phyloP scores from a whole-genome alignment of 2,329 filamentous ascomycete genomes.

The Aureobasidium sp. region DNA sequence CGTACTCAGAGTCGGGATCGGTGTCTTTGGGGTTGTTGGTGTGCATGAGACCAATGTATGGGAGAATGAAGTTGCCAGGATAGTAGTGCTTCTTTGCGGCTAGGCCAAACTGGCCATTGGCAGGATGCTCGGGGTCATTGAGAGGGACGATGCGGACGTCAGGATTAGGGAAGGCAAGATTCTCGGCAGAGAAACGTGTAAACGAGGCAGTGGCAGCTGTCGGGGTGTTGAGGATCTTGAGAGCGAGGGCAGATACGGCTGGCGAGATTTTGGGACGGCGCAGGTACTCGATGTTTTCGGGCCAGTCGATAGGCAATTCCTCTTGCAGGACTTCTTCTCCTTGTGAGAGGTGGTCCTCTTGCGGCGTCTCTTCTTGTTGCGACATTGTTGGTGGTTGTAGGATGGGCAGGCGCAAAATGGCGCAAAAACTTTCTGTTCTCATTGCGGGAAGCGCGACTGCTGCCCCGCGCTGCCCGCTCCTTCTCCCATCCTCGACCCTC shows the following conservation, averaged over 20 bases:
- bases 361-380: not conserved
- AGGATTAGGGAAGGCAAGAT: constrained; percentile 24
- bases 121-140: constrained; percentile 35
- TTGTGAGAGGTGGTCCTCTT: not conserved
- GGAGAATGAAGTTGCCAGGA: constrained; percentile 38
- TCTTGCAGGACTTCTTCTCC: too few species aligned
- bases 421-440: not conserved
- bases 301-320: constrained; percentile 21
- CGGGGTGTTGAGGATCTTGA: constrained; percentile 20
- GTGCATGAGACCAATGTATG: constrained; percentile 43
- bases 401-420: too few species aligned
- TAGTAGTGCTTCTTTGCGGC: constrained; percentile 37
- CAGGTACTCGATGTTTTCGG: constrained; percentile 22
- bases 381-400: not conserved
- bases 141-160: constrained; percentile 37
- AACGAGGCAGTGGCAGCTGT: constrained; percentile 19
- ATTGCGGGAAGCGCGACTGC: not conserved
- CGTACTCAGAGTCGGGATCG: constrained; percentile 40
- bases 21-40: constrained; percentile 33
- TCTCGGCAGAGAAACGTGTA: constrained; percentile 17
- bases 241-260: constrained; percentile 18
- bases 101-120: constrained; percentile 39
- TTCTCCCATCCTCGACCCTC: not conserved
- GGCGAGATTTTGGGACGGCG: constrained; percentile 25
- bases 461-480: not conserved